phyloP scores from a whole-genome alignment of 495 filamentous ascomycete species.

The Penicillium longicatenatum region DNA sequence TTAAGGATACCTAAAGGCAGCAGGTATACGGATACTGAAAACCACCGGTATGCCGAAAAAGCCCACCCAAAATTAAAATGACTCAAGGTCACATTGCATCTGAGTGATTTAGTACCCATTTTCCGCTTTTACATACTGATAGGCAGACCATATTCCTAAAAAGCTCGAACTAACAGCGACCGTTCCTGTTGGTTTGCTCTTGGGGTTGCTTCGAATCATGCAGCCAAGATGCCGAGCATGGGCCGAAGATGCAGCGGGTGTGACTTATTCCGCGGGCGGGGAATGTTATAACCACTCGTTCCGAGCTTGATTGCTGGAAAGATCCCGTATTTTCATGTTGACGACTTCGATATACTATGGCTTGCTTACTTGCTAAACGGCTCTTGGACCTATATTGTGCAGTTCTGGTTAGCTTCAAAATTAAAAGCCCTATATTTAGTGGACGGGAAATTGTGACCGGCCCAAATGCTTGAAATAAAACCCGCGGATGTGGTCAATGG shows the following conservation, averaged over 20 bases:
- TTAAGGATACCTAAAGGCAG: neutral
- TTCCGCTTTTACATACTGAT: neutral
- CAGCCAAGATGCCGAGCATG: neutral
- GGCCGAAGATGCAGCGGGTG: neutral
- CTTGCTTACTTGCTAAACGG: no score
- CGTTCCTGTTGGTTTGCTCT: neutral
- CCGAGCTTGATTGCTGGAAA: neutral
- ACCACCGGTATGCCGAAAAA: slow-evolving; percentile 1
- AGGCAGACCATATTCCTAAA: neutral
- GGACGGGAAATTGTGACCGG: no score
- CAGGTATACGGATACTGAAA: no score
- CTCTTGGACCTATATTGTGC: neutral
- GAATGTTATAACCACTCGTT: neutral
- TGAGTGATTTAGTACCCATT: neutral
- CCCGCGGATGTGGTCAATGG: no score
- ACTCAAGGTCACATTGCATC: neutral
- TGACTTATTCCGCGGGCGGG: neutral
- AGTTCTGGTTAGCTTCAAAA: no score
- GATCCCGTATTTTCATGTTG: neutral
- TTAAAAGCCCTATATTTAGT: no score
- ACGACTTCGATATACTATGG: neutral
- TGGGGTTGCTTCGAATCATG: neutral
- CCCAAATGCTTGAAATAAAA: no score
- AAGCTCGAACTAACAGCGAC: neutral
- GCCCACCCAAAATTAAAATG: neutral